A percentile compares a stretch with the other conserved stretches of the same genome.
Evolutionary conservation across 148 eudicot genomes (phyloP).

Genomic region (Rheum nobile): DNA sequence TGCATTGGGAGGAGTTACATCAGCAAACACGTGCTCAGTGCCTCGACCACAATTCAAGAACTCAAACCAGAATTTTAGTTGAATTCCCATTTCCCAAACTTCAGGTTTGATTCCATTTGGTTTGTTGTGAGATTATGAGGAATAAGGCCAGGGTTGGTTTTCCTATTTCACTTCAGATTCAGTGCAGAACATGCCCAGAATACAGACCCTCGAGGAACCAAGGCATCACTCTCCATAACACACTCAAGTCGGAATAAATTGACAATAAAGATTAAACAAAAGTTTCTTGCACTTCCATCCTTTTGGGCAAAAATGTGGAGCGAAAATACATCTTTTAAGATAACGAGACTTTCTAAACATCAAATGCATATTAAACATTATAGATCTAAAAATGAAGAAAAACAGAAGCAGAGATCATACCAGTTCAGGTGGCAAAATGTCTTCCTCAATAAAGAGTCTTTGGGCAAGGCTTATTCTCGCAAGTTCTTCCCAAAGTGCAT

Average conservation of each 20-base stretch:
- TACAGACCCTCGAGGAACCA: no score
- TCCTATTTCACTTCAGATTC: no score
- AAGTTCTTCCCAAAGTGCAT: constrained; percentile 56
- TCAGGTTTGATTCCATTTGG: no score
- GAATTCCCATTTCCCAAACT: no score
- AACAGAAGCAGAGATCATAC: constrained; percentile 17
- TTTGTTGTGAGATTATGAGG: no score
- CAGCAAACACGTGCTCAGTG: no score
- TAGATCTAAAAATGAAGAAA: neutral
- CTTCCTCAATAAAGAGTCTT: constrained; percentile 68
- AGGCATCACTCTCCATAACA: neutral
- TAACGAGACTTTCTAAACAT: neutral
- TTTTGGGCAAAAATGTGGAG: neutral
- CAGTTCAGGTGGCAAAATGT: constrained; percentile 54
- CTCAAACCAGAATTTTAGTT: no score
- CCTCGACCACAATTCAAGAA: no score
- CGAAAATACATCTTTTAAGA: neutral
- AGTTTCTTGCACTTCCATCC: neutral
- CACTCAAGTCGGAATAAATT: neutral
- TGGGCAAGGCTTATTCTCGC: constrained; percentile 43
- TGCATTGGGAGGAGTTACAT: no score
- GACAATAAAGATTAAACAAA: neutral
- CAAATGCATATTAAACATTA: neutral
- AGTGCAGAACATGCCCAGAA: no score
- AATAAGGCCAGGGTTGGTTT: no score